Percentiles rank a stretch among this genome's conserved stretches.
Evolutionary conservation across 345 rosid species (phyloP).

Genomic region (Euphorbia peplus): DNA sequence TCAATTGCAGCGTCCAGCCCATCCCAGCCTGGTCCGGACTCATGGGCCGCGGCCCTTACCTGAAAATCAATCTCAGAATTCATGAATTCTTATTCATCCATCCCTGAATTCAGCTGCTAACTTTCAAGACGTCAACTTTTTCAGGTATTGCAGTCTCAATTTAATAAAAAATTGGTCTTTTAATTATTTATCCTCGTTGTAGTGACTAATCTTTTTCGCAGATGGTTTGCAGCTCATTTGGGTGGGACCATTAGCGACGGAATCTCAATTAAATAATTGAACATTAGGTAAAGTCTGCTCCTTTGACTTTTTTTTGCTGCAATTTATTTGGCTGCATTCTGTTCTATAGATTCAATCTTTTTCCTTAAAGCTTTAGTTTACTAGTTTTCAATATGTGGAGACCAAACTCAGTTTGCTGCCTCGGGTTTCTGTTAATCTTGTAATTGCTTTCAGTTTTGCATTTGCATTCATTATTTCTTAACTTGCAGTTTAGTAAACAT

Average conservation of each 20-base stretch:
- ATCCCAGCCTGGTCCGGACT: background rate
- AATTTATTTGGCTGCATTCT: background rate
- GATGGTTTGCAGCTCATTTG: too few relatives aligned
- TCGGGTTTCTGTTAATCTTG: conserved; percentile 13
- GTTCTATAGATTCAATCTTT: background rate
- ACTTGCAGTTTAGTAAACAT: background rate
- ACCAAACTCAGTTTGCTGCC: conserved; percentile 4
- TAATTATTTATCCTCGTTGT: too few relatives aligned
- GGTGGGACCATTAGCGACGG: too few relatives aligned
- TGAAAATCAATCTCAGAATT: too few relatives aligned
- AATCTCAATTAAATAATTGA: too few relatives aligned
- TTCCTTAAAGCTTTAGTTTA: background rate
- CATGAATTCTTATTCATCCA: background rate
- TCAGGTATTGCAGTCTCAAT: conserved; percentile 14
- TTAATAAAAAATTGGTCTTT: conserved; percentile 1
- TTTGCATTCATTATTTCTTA: conserved; percentile 10
- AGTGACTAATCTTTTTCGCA: too few relatives aligned
- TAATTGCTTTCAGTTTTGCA: conserved; percentile 18
- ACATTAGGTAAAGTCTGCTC: background rate
- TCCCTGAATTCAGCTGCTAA: background rate
- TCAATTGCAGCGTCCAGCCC: background rate
- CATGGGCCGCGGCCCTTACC: background rate
- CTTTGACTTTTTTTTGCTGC: conserved; percentile 2
- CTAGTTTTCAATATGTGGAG: conserved; percentile 12
- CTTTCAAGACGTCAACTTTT: background rate